phyloP scores from a whole-genome alignment of 73 alveolate genomes.

The Paramecium pentaurelia region DNA sequence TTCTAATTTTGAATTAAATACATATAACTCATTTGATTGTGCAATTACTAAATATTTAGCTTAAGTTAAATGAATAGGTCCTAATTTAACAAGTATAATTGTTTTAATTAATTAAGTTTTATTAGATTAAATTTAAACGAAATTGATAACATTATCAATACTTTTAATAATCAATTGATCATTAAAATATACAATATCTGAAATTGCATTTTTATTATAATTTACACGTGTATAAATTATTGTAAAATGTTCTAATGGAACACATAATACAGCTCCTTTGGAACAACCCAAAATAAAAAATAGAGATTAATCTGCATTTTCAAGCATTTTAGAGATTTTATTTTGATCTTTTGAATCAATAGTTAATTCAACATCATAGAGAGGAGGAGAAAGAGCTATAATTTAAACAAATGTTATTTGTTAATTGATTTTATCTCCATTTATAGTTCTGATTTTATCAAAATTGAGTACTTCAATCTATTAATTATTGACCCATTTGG shows the following conservation, averaged over 20 bases:
- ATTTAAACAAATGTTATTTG: neutral
- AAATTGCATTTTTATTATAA: neutral
- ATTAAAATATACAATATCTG: neutral
- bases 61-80: neutral
- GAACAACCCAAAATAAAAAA: neutral
- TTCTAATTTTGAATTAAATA: neutral
- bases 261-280: neutral
- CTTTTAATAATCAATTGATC: neutral
- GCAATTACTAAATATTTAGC: neutral
- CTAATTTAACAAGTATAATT: neutral
- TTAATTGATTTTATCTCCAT: neutral
- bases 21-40: neutral
- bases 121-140: neutral
- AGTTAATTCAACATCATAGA: constrained; percentile 16
- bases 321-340: neutral
- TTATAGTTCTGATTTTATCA: neutral
- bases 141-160: neutral
- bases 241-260: neutral
- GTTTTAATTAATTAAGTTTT: neutral
- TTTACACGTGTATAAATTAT: neutral
- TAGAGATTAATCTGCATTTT: neutral
- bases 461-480: neutral
- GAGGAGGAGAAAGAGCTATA: neutral
- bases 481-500: neutral
- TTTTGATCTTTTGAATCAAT: neutral